Evolutionary conservation across 441 rosid species (phyloP).

Genomic region (Adansonia rubrostipa): DNA sequence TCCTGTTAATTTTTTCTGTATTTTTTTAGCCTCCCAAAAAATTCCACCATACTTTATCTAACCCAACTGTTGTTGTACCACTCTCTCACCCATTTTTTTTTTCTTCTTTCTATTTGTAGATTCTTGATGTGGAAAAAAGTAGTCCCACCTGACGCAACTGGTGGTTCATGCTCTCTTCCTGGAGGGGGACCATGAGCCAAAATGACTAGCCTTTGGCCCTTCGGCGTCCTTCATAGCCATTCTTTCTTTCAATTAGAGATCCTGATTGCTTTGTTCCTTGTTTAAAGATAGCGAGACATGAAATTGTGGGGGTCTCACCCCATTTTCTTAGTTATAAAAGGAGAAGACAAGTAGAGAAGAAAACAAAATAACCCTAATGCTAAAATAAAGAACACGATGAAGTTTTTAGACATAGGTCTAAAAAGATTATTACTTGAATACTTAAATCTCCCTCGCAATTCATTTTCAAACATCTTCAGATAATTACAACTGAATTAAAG

Average conservation of each 20-base stretch:
- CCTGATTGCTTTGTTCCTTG: background rate
- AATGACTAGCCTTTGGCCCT: background rate
- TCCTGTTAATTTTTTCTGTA: background rate
- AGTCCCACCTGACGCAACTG: constrained; percentile 10
- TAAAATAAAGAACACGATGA: no score
- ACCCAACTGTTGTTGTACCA: background rate
- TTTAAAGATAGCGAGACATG: background rate
- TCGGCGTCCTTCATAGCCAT: background rate
- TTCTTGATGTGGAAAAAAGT: constrained; percentile 5
- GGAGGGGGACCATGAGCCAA: constrained; percentile 5
- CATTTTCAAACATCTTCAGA: no score
- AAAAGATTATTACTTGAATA: no score
- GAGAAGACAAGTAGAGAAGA: background rate
- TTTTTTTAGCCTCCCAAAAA: background rate
- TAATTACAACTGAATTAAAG: no score
- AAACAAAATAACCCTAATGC: background rate
- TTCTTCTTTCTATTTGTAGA: background rate
- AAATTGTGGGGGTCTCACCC: background rate
- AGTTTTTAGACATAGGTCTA: background rate
- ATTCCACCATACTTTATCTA: constrained; percentile 18
- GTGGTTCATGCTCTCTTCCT: constrained; percentile 1
- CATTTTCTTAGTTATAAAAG: background rate
- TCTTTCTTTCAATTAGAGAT: background rate
- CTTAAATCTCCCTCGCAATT: no score
- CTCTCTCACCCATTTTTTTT: background rate